Base-by-base conservation (phyloP, 495 filamentous ascomycete genomes). In the Podospora pseudocomata region DNA sequence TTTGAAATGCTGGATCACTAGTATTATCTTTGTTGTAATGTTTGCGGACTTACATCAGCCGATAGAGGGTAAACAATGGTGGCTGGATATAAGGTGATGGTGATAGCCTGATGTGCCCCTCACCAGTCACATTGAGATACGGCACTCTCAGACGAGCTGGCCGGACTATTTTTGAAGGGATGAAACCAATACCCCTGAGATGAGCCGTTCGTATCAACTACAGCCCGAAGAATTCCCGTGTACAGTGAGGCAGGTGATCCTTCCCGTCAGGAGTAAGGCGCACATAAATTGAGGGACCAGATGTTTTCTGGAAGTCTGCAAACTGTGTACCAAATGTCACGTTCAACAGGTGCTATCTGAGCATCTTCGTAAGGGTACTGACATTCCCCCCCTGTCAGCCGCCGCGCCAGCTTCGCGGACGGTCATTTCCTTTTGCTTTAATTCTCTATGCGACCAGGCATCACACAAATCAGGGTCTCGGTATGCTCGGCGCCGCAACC, bases 131-230 rank as follows among this genome's bases (percentile, higher is more conserved):
- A 49, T 49, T 16, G 6, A 11, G 39, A 49, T 49, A 49, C 13
- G 9, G 39, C 39, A 49, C 39, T 49, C 39, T 49, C 39, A 16
- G 13, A 49, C 39, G 39, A 49, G 0, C 9, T 49, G 39, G 13
- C 39, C 39, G 39, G 39, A 49, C 39, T 16, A 11, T 49, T 49
- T 49, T 49, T 58, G 55, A 23, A 20, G 13, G 18, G 55, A 39
- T 63, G 61, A 63, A 63, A 63, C 61, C 49, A 39, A 4, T 63
- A 15, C 61, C 61, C 61, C 61, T 63, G 61, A 26, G 18, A 26
- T 58, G 32, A 49, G 20, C 28, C 28, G 61, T 30, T 39, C 34
- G 39, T 32, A 30, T 49, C n/a, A 39, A 30, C 61, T 15, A 5
- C 61, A 5, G 61, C 61, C 13, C 1, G 13, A n/a, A 2, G 34